Conservation (phyloP, 2,329 filamentous ascomycete species). For the Boeremia lycopersici region DNA sequence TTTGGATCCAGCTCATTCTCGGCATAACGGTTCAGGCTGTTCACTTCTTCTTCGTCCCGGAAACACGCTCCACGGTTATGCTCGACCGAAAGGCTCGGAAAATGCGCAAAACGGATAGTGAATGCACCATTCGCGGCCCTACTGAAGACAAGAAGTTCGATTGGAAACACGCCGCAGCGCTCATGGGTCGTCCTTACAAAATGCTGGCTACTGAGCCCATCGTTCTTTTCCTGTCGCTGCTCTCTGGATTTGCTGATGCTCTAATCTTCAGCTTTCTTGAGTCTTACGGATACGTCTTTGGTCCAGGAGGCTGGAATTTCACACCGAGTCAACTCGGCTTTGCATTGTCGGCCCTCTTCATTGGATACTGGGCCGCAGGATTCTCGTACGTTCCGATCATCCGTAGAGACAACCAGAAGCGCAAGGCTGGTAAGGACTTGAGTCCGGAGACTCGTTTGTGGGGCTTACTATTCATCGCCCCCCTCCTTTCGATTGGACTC, state of each 20-base stretch:
- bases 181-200: slow-evolving; percentile 69
- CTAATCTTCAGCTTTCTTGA: slow-evolving; percentile 80
- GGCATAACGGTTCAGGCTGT: slow-evolving; percentile 70
- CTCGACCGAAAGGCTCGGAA: slow-evolving; percentile 80
- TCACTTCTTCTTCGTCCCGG: slow-evolving; percentile 72
- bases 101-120: slow-evolving; percentile 61
- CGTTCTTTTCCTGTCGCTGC: slow-evolving; percentile 70
- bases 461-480: slow-evolving; percentile 66
- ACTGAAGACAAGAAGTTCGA: slow-evolving; percentile 60
- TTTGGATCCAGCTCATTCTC: slow-evolving; percentile 85
- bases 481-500: slow-evolving; percentile 68
- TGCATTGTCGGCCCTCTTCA: slow-evolving; percentile 62
- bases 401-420: slow-evolving; percentile 53
- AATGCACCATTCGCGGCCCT: slow-evolving; percentile 66
- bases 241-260: slow-evolving; percentile 74
- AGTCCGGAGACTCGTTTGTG: slow-evolving; percentile 69
- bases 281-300: slow-evolving; percentile 69
- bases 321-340: slow-evolving; percentile 62
- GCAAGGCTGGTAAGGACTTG: slow-evolving; percentile 53
- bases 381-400: slow-evolving; percentile 61
- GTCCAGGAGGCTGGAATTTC: slow-evolving; percentile 65
- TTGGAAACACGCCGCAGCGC: slow-evolving; percentile 50
- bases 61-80: slow-evolving; percentile 76
- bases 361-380: slow-evolving; percentile 70
- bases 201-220: slow-evolving; percentile 79